Evolutionary conservation across 768 basidiomycete species (phyloP).

Genomic region (Tricholomella constricta): DNA sequence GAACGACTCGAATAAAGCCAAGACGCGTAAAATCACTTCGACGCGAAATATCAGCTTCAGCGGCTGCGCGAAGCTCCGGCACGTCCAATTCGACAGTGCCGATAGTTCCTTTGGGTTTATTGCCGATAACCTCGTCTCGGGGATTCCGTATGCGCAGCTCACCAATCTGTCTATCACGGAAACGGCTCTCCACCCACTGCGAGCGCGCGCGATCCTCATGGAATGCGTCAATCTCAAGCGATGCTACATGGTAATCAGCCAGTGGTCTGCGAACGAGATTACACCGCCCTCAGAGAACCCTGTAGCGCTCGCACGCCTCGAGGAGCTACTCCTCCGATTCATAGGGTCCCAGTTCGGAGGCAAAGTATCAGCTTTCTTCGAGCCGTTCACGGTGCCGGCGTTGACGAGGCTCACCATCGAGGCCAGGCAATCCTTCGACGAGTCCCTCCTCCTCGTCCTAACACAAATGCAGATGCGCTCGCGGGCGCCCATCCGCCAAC

Average conservation of each 20-base stretch:
- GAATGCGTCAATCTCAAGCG: background rate
- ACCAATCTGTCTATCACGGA: background rate
- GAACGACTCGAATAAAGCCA: background rate
- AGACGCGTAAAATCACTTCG: background rate
- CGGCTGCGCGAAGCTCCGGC: background rate
- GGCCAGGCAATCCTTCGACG: background rate
- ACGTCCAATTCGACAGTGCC: background rate
- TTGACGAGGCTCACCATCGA: background rate
- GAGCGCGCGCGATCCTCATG: background rate
- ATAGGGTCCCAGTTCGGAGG: background rate
- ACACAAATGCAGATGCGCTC: background rate
- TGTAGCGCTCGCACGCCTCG: background rate
- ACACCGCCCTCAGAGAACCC: background rate
- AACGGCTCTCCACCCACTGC: background rate
- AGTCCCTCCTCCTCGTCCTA: background rate
- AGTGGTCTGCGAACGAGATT: background rate
- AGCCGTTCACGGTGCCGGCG: background rate
- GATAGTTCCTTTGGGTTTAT: background rate
- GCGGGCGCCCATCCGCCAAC: background rate
- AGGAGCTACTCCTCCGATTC: background rate
- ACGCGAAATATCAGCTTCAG: background rate
- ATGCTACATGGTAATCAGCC: background rate
- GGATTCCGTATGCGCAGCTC: background rate
- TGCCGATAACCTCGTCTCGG: background rate
- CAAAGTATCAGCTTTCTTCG: background rate